Evolutionary conservation across 768 basidiomycete genomes (phyloP).

Genomic region (Tulasnella sp.): DNA sequence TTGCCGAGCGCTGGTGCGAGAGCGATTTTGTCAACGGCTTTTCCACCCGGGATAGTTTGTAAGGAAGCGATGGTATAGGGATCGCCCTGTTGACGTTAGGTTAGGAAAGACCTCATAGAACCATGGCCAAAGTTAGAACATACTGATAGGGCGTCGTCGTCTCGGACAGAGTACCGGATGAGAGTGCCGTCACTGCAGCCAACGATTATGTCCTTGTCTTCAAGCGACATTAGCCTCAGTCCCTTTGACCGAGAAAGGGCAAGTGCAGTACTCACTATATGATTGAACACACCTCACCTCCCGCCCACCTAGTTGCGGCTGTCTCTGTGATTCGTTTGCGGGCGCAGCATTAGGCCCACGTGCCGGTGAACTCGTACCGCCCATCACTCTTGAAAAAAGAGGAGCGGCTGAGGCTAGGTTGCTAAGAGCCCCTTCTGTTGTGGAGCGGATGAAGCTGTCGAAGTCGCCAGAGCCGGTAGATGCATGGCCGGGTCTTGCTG

Average conservation of each 20-base stretch:
- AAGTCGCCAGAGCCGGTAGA: conserved; percentile 15
- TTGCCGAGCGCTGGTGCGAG: conserved; percentile 72
- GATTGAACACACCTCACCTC: conserved; percentile 22
- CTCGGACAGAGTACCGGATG: conserved; percentile 69
- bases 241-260: neutral
- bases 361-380: conserved; percentile 31
- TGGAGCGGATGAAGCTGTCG: conserved; percentile 20
- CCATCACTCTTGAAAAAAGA: conserved; percentile 31
- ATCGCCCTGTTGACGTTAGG: conserved; percentile 37
- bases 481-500: neutral
- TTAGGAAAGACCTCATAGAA: conserved; percentile 37
- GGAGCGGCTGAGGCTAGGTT: conserved; percentile 29
- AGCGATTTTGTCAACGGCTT: conserved; percentile 75
- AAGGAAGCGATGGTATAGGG: conserved; percentile 65
- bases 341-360: neutral
- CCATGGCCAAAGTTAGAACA: neutral
- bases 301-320: neutral
- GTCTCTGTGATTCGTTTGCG: neutral
- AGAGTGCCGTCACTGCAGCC: conserved; percentile 84
- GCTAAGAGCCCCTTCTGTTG: neutral
- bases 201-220: conserved; percentile 80
- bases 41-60: conserved; percentile 62
- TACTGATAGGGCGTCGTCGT: conserved; percentile 49
- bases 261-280: conserved; percentile 10
- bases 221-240: neutral